Evolutionary conservation across 2,329 filamentous ascomycete genomes (phyloP).

Genomic region (Penicillium frequentans): DNA sequence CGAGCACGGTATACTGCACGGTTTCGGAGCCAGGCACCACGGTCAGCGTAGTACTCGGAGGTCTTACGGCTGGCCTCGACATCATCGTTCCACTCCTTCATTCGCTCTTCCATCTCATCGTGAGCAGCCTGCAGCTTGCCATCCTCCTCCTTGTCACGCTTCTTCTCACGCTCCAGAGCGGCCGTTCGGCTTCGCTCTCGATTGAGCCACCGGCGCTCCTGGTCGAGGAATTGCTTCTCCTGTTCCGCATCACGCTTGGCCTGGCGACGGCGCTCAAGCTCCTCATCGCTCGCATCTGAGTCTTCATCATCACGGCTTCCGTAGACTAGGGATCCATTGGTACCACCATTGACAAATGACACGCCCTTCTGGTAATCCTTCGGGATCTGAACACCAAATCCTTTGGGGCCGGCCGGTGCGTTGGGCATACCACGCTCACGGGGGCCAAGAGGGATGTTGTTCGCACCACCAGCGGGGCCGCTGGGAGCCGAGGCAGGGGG

Average conservation of each 20-base stretch:
- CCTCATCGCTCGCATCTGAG: conserved; percentile 81
- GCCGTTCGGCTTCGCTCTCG: conserved; percentile 80
- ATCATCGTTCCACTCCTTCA: conserved; percentile 87
- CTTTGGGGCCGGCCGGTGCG: conserved; percentile 72
- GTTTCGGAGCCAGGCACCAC: conserved; percentile 79
- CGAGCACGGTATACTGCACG: conserved; percentile 70
- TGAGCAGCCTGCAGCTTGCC: conserved; percentile 63
- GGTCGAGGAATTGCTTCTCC: conserved; percentile 78
- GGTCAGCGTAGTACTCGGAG: conserved; percentile 85
- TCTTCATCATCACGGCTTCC: conserved; percentile 77
- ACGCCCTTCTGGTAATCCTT: conserved; percentile 75
- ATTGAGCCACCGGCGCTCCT: conserved; percentile 87
- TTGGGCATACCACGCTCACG: conserved; percentile 67
- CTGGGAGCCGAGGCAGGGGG: conserved; percentile 64
- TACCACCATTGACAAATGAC: conserved; percentile 77
- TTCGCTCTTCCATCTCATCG: conserved; percentile 68
- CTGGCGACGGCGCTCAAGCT: conserved; percentile 71
- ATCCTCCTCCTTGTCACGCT: conserved; percentile 74
- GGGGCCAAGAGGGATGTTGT: conserved; percentile 75
- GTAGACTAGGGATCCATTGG: conserved; percentile 57
- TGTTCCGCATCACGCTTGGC: conserved; percentile 72
- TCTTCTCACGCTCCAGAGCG: conserved; percentile 80
- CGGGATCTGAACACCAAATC: conserved; percentile 62
- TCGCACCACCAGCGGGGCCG: conserved; percentile 63
- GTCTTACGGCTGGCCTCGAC: conserved; percentile 70